Percentiles rank a stretch among this genome's conserved stretches.
Conservation (phyloP, 345 rosid genomes). For the Orychophragmus violaceus region DNA sequence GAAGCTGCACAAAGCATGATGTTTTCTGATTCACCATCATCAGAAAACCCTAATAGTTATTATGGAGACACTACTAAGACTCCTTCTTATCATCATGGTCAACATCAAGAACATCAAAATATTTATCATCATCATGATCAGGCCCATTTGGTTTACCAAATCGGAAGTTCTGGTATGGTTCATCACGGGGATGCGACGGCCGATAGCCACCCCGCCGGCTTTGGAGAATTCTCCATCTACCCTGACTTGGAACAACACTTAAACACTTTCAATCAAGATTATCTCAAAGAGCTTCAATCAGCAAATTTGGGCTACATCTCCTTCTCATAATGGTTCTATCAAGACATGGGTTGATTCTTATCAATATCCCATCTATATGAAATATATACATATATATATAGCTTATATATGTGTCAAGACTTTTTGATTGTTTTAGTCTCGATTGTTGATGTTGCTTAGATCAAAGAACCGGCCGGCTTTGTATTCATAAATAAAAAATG, state of each 20-base stretch:
- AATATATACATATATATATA: slow-evolving; percentile 15
- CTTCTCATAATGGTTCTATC: slow-evolving; percentile 35
- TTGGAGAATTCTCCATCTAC: slow-evolving; percentile 51
- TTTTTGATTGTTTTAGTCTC: slow-evolving; percentile 24
- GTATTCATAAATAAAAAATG: slow-evolving; percentile 22
- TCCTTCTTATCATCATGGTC: slow-evolving; percentile 22
- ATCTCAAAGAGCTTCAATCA: slow-evolving; percentile 56
- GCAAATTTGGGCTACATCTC: slow-evolving; percentile 53
- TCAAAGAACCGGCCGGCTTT: slow-evolving; percentile 14
- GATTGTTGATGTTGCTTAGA: slow-evolving; percentile 25
- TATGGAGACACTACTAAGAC: slow-evolving; percentile 32
- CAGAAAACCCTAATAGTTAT: slow-evolving; percentile 46
- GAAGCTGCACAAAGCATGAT: slow-evolving; percentile 58
- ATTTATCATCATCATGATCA: slow-evolving; percentile 15
- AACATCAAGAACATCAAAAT: slow-evolving; percentile 36
- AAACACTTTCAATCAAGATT: slow-evolving; percentile 46
- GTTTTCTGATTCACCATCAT: slow-evolving; percentile 39
- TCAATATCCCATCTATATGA: slow-evolving; percentile 5
- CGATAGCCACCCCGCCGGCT: slow-evolving; percentile 38
- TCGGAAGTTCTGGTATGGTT: slow-evolving; percentile 29
- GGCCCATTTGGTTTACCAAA: slow-evolving; percentile 45
- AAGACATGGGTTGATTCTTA: slow-evolving; percentile 10
- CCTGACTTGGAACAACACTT: slow-evolving; percentile 45
- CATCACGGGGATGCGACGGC: slow-evolving; percentile 19
- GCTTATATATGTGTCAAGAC: slow-evolving; percentile 16